These are phyloP conservation scores for Aspergillus tubingensis DNA, from an alignment of 2,329 filamentous ascomycete genomes.

Conservation along the genomic window DNA sequence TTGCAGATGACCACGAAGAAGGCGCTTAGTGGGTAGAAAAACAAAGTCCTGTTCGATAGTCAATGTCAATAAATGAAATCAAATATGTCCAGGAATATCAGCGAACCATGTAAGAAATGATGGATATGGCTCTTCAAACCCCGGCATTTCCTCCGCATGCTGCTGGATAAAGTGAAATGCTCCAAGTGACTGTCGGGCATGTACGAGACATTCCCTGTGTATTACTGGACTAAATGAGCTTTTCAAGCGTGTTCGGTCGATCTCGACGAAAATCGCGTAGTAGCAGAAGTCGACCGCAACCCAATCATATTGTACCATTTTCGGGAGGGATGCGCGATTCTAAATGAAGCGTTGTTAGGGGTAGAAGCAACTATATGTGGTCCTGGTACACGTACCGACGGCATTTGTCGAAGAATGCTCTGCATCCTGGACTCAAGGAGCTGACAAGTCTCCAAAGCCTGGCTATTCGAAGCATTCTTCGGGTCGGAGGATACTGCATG, in stretches of 20 bases:
- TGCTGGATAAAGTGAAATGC: slow-evolving; percentile 19
- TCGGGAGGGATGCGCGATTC: slow-evolving; percentile 15
- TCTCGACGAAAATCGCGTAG: slow-evolving; percentile 29
- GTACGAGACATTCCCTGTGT: slow-evolving; percentile 26
- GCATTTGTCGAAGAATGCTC: slow-evolving; percentile 18
- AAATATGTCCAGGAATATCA: too few species aligned
- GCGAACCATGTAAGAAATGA: slow-evolving; percentile 24
- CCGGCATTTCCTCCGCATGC: slow-evolving; percentile 5
- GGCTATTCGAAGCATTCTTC: not conserved
- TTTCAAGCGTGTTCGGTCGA: slow-evolving; percentile 27
- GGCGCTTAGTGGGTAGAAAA: slow-evolving; percentile 12
- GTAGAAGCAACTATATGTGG: not conserved
- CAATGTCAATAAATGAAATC: not conserved
- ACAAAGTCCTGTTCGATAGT: slow-evolving; percentile 6
- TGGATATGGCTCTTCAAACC: slow-evolving; percentile 19
- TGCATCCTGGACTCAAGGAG: slow-evolving; percentile 21
- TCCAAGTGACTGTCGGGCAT: slow-evolving; percentile 19
- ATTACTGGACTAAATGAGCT: slow-evolving; percentile 21
- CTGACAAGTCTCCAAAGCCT: slow-evolving; percentile 14
- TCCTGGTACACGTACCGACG: slow-evolving; percentile 16
- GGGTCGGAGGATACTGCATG: not conserved
- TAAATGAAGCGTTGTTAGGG: not conserved
- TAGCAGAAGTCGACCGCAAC: slow-evolving; percentile 27
- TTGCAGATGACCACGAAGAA: slow-evolving; percentile 18
- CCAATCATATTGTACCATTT: slow-evolving; percentile 22